Evolutionary conservation across 345 rosid genomes (phyloP).

Genomic region (Camelina laxa): DNA sequence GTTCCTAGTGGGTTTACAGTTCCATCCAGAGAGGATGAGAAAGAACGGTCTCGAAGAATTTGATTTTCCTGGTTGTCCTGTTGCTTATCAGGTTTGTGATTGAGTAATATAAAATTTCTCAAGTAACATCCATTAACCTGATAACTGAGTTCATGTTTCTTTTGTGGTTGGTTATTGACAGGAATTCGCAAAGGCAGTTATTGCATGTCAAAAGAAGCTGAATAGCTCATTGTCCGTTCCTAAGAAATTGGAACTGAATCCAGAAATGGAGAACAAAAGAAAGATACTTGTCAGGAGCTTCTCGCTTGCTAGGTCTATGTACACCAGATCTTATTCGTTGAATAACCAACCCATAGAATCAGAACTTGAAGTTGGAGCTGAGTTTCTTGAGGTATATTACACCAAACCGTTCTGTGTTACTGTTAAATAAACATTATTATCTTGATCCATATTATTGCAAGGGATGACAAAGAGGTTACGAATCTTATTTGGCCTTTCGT

Average conservation of each 20-base stretch:
- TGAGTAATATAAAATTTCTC: not conserved
- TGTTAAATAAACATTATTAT: not conserved
- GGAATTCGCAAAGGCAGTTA: conserved; percentile 74
- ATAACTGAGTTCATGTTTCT: not conserved
- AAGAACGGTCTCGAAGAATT: conserved; percentile 57
- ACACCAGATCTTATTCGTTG: conserved; percentile 45
- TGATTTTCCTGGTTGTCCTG: conserved; percentile 81
- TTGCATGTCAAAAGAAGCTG: conserved; percentile 71
- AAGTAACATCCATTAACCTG: not conserved
- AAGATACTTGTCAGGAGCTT: conserved; percentile 65
- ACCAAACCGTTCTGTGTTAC: not conserved
- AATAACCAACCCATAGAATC: conserved; percentile 56
- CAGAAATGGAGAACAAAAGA: conserved; percentile 69
- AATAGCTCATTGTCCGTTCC: conserved; percentile 49
- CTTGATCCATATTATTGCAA: conserved; percentile 1
- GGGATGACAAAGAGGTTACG: not conserved
- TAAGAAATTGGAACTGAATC: conserved; percentile 50
- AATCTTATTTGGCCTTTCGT: conserved; percentile 22
- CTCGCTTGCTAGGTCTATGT: conserved; percentile 71
- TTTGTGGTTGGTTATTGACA: conserved; percentile 6
- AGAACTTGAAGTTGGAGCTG: conserved; percentile 68
- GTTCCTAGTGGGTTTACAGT: conserved; percentile 85
- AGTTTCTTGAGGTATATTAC: conserved; percentile 73
- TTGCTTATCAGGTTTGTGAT: conserved; percentile 69
- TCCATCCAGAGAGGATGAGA: conserved; percentile 91